Conservation (phyloP, 148 eudicot genomes). For the Amaranthus cruentus region DNA sequence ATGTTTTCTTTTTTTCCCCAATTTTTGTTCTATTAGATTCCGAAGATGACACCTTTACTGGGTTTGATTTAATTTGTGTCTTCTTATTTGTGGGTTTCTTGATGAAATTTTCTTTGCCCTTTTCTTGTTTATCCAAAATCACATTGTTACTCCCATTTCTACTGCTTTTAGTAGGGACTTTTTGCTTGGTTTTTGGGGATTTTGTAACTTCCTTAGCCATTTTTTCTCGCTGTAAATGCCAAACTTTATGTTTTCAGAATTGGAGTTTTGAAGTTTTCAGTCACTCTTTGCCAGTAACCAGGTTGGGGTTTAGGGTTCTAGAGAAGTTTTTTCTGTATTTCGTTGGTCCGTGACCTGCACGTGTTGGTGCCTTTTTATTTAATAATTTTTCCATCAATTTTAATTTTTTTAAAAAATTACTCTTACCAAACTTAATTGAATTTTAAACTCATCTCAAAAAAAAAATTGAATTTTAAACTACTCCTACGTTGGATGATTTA, state of each 20-base stretch:
- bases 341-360: constrained; percentile 4
- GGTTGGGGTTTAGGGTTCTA: constrained; percentile 28
- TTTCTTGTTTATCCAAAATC: constrained; percentile 14
- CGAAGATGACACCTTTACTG: constrained; percentile 10
- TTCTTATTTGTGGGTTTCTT: constrained; percentile 4
- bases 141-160: constrained; percentile 8
- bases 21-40: constrained; percentile 5
- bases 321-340: not conserved
- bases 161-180: constrained; percentile 4
- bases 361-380: not conserved
- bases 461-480: too few species aligned
- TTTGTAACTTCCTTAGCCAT: constrained; percentile 17
- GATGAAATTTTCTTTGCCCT: not conserved
- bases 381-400: too few species aligned
- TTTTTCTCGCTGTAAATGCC: not conserved
- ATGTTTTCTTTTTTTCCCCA: not conserved
- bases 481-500: too few species aligned
- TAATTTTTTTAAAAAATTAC: too few species aligned
- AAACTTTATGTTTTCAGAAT: not conserved
- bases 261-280: too few species aligned
- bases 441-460: too few species aligned
- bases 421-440: too few species aligned
- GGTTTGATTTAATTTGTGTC: not conserved
- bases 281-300: too few species aligned
- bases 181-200: constrained; percentile 11